These are phyloP conservation scores for Ogataea thermomethanolica DNA, from an alignment of 805 yeast genomes.

Conservation along the genomic window DNA sequence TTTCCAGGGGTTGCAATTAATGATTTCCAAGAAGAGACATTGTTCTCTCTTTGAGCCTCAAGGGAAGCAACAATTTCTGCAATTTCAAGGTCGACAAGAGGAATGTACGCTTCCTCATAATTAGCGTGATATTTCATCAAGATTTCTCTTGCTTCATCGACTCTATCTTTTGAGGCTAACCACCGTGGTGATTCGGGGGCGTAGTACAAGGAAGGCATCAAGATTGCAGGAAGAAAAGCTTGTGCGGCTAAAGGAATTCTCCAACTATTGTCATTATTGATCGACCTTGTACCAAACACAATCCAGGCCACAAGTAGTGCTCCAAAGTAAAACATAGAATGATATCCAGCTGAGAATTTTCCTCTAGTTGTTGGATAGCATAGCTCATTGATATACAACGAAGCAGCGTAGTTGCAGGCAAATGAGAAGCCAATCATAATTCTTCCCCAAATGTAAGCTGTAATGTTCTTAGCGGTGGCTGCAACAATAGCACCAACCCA, in stretches of 20 bases:
- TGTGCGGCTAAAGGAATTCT: conserved; percentile 40
- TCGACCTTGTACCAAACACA: conserved; percentile 37
- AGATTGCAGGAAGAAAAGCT: conserved; percentile 35
- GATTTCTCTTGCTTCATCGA: conserved; percentile 33
- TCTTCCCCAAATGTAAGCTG: conserved; percentile 15
- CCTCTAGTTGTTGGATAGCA: conserved; percentile 36
- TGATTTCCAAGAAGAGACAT: conserved; percentile 36
- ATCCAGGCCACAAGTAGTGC: conserved; percentile 42
- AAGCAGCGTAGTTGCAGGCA: conserved; percentile 17
- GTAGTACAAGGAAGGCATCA: conserved; percentile 26
- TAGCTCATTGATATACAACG: conserved; percentile 28
- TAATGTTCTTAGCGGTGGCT: conserved; percentile 13
- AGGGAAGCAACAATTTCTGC: conserved; percentile 36
- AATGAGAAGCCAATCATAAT: conserved; percentile 19
- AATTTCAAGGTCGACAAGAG: conserved; percentile 34
- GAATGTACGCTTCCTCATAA: conserved; percentile 27
- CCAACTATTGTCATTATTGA: conserved; percentile 32
- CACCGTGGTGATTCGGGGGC: conserved; percentile 41
- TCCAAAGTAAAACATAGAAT: conserved; percentile 41
- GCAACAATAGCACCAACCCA: conserved; percentile 18
- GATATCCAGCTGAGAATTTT: conserved; percentile 33
- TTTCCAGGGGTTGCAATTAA: conserved; percentile 31
- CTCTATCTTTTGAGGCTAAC: conserved; percentile 31
- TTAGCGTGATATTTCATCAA: conserved; percentile 26
- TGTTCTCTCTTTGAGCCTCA: conserved; percentile 30